Conservation (phyloP, 805 yeast genomes). For the Blastobotrys attinorum region DNA sequence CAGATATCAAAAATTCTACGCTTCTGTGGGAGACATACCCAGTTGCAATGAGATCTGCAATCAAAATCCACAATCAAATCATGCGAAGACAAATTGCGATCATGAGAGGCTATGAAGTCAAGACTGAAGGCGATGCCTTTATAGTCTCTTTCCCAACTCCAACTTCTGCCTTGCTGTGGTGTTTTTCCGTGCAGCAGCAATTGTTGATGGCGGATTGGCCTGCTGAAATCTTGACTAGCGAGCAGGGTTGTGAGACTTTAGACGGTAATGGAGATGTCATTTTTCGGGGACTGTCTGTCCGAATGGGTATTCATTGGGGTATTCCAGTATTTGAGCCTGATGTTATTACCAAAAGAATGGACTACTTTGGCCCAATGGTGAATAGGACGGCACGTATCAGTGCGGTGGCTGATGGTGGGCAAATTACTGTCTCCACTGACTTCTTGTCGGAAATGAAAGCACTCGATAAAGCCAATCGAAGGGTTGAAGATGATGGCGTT, state of each 20-base stretch:
- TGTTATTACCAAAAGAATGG: slow-evolving; percentile 94
- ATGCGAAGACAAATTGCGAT: slow-evolving; percentile 91
- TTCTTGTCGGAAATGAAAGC: slow-evolving; percentile 64
- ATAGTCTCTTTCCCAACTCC: slow-evolving; percentile 96
- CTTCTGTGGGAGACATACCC: slow-evolving; percentile 89
- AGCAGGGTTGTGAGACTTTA: slow-evolving; percentile 72
- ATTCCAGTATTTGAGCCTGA: slow-evolving; percentile 93
- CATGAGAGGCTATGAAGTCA: slow-evolving; percentile 96
- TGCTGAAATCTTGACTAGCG: slow-evolving; percentile 73
- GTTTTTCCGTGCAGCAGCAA: slow-evolving; percentile 85
- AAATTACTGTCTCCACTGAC: slow-evolving; percentile 78
- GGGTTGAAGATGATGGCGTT: slow-evolving; percentile 22
- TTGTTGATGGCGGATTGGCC: slow-evolving; percentile 91
- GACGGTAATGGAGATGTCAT: slow-evolving; percentile 54
- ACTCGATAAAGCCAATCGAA: slow-evolving; percentile 25
- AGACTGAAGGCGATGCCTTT: slow-evolving; percentile 98
- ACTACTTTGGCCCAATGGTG: slow-evolving; percentile 98
- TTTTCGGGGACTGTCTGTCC: slow-evolving; percentile 83
- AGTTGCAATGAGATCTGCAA: slow-evolving; percentile 92
- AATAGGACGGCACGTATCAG: slow-evolving; percentile 90
- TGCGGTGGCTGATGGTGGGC: slow-evolving; percentile 98
- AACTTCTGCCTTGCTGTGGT: slow-evolving; percentile 85
- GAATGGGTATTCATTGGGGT: slow-evolving; percentile 99
- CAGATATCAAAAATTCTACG: slow-evolving; percentile 94
- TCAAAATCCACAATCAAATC: slow-evolving; percentile 83